Percentiles rank a stretch among this genome's conserved stretches.
These are phyloP conservation scores for Entophlyctis luteolus DNA, from an alignment of 192 early-diverging fungal genomes.

Conservation along the genomic window DNA sequence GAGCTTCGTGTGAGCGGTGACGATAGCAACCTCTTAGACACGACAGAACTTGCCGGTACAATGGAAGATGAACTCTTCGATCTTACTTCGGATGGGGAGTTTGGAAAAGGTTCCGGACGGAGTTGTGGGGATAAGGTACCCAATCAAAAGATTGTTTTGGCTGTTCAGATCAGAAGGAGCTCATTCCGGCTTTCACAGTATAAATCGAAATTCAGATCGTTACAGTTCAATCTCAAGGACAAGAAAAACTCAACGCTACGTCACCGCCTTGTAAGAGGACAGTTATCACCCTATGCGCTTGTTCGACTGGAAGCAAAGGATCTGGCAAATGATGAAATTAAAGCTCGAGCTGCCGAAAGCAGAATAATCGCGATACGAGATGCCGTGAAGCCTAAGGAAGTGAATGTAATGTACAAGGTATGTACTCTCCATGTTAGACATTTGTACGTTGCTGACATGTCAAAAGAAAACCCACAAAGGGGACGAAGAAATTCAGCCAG, in stretches of 20 bases:
- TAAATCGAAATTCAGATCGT: constrained; percentile 39
- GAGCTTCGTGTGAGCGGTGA: background rate
- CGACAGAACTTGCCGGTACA: constrained; percentile 22
- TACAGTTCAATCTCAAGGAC: constrained; percentile 53
- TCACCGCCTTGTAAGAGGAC: constrained; percentile 23
- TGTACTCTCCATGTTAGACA: background rate
- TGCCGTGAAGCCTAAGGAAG: constrained; percentile 51
- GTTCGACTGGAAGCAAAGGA: constrained; percentile 34
- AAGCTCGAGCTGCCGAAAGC: constrained; percentile 53
- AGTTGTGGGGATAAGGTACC: constrained; percentile 30
- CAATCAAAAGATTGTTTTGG: too few species aligned
- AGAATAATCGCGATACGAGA: constrained; percentile 53
- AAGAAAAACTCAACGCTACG: constrained; percentile 31
- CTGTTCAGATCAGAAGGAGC: too few species aligned
- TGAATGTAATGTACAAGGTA: constrained; percentile 27
- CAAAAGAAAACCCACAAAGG: constrained; percentile 42
- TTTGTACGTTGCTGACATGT: background rate
- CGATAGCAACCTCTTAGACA: constrained; percentile 3
- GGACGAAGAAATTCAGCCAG: constrained; percentile 29
- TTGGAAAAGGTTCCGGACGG: constrained; percentile 10
- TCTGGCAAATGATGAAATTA: constrained; percentile 60
- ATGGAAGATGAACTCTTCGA: constrained; percentile 44
- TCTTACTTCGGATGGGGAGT: constrained; percentile 17
- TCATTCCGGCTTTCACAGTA: too few species aligned
- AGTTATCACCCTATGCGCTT: constrained; percentile 22